Evolutionary conservation across 331 rosid genomes (phyloP).

Genomic region (Ulmus americana): DNA sequence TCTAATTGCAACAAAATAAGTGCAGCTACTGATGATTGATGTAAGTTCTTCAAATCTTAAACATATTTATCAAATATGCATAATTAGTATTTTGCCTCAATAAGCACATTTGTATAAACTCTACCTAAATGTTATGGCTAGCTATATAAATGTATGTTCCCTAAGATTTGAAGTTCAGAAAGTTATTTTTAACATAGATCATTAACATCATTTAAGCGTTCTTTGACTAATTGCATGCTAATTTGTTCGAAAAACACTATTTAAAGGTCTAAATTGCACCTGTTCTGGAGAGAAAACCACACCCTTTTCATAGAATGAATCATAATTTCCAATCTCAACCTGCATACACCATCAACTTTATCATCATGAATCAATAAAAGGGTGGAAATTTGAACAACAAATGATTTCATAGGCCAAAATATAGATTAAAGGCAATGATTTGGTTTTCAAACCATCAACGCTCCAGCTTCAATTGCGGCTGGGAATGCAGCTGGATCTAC

Average conservation of each 20-base stretch:
- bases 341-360: conserved; percentile 29
- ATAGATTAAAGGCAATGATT: conserved; percentile 16
- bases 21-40: neutral
- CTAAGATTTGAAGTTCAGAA: no score
- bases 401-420: conserved; percentile 11
- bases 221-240: neutral
- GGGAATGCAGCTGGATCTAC: conserved; percentile 62
- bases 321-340: conserved; percentile 95
- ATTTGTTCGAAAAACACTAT: neutral
- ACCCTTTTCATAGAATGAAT: conserved; percentile 74
- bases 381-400: neutral
- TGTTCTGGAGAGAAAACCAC: conserved; percentile 69
- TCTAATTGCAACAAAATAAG: neutral
- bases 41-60: no score
- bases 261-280: conserved; percentile 31
- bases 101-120: no score
- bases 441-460: conserved; percentile 56
- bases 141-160: no score
- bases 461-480: conserved; percentile 88
- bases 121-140: no score
- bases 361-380: conserved; percentile 6
- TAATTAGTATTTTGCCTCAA: no score
- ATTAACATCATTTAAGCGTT: no score
- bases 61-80: no score
- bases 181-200: no score